These are phyloP conservation scores for Periconia sp. DNA, from an alignment of 2,329 filamentous ascomycete species.

Conservation along the genomic window DNA sequence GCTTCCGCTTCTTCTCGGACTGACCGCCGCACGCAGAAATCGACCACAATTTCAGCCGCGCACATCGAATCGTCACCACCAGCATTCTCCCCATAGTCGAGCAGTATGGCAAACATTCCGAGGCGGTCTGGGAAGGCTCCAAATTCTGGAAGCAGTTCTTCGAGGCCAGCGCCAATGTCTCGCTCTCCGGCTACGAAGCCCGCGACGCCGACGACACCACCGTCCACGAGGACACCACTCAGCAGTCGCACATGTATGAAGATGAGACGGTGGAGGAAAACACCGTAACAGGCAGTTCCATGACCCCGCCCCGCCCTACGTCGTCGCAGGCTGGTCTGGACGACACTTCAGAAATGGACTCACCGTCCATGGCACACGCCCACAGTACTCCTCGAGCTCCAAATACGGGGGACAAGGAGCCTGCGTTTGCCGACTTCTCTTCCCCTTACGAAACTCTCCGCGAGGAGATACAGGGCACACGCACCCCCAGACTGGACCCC, in stretches of 20 bases:
- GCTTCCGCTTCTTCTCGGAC: constrained; percentile 15
- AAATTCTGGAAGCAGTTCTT: constrained; percentile 99
- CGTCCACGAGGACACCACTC: constrained; percentile 47
- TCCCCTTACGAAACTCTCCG: constrained; percentile 77
- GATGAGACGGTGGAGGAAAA: constrained; percentile 48
- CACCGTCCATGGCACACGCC: constrained; percentile 50
- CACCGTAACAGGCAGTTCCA: constrained; percentile 45
- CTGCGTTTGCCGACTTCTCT: constrained; percentile 64
- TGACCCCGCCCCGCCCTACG: constrained; percentile 39
- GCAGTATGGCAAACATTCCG: constrained; percentile 91
- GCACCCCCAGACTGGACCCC: constrained; percentile 31
- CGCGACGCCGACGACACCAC: constrained; percentile 61
- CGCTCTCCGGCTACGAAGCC: constrained; percentile 91
- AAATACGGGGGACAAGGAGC: constrained; percentile 27
- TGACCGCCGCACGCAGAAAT: constrained; percentile 72
- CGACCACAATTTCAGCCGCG: constrained; percentile 96
- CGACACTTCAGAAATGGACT: constrained; percentile 71
- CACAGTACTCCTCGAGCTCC: constrained; percentile 63
- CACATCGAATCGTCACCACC: constrained; percentile 91
- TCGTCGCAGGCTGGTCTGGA: constrained; percentile 41
- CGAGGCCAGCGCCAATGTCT: constrained; percentile 96
- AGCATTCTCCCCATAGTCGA: constrained; percentile 93
- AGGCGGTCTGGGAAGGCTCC: constrained; percentile 93
- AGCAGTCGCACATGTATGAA: constrained; percentile 41
- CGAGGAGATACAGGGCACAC: constrained; percentile 59